Evolutionary conservation across 176 grass and related monocot species (phyloP).

Genomic region (Musa troglodytarum): DNA sequence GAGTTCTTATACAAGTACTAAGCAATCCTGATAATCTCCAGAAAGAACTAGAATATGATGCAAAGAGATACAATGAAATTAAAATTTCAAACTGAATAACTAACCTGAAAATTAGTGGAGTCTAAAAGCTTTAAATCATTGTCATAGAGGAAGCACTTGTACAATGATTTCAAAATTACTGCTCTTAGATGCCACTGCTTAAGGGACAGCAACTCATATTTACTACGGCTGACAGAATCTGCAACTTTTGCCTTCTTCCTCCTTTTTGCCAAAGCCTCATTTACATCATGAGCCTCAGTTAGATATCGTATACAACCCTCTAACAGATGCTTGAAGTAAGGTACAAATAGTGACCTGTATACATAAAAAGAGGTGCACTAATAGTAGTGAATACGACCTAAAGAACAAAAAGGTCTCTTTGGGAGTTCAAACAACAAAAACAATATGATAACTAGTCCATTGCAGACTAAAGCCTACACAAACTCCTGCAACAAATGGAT

Average conservation of each 20-base stretch:
- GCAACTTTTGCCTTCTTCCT: constrained; percentile 64
- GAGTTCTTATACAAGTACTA: too few species aligned
- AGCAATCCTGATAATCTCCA: neutral
- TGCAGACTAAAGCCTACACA: neutral
- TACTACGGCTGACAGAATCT: constrained; percentile 24
- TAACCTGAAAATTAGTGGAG: constrained; percentile 75
- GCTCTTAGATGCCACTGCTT: constrained; percentile 75
- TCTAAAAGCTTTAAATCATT: constrained; percentile 71
- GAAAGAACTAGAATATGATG: neutral
- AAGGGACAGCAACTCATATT: constrained; percentile 34
- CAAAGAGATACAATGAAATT: neutral
- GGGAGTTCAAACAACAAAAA: neutral
- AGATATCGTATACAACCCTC: constrained; percentile 61
- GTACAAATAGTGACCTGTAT: constrained; percentile 76
- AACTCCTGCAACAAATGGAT: neutral
- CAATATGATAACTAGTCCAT: neutral
- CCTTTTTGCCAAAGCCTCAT: constrained; percentile 46
- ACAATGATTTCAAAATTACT: constrained; percentile 66
- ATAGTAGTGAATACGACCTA: neutral
- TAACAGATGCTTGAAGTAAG: constrained; percentile 92
- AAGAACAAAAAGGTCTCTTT: neutral
- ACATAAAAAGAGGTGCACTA: constrained; percentile 8
- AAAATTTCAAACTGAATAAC: constrained; percentile 9
- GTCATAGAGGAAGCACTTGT: constrained; percentile 88
- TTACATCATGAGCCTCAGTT: constrained; percentile 32